Base-by-base conservation (phyloP, 2,329 filamentous ascomycete genomes). In the Dactylellina parvicollis region DNA sequence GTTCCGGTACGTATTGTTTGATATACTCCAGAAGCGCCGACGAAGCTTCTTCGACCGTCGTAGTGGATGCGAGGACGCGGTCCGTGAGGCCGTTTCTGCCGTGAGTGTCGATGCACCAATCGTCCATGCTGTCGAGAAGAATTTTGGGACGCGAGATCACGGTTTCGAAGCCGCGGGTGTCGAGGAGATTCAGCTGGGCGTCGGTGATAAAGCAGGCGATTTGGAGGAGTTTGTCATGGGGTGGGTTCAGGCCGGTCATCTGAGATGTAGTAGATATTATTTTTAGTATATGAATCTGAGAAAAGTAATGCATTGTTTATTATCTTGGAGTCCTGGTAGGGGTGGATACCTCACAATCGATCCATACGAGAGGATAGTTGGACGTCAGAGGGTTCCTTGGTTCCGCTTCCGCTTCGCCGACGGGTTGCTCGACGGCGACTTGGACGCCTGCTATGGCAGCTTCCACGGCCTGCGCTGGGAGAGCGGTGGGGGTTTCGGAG, bases 171-270 rank as follows among this genome's bases (percentile, higher is more conserved):
- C 94, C 94, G 30, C 85, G 80, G 22, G 88, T 83, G 72, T 96
- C 92, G 24, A 96, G 82, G 32, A 96, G 80, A 66, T 91, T 86
- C 18, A 99, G 86, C 74, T 92, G 84, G 59, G 88, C 86, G 76
- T 93, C 90, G 5, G 95, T 99, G 79, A 99, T 87, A 81, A 96
- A 90, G 82, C 93, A 97, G 81, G 90, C 94, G 66, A 98, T 90
- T 78, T 96, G 92, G 79, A 98, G 88, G 78, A 98, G 95, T 64
- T 89, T 88, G 79, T 98, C 94, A 30, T 84, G 87, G 70, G 90
- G 86, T 1, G 89, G 85, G 80, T 96, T 85, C 5, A 96, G 86
- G 20, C 92, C 92, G 30, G 92, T 98, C 95, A 99, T 99, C 92
- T 96, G 76, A 44, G 10, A 28, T 20, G 44, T 34, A 67, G 4